phyloP scores from a whole-genome alignment of 441 rosid species.

The Kokia cookei region DNA sequence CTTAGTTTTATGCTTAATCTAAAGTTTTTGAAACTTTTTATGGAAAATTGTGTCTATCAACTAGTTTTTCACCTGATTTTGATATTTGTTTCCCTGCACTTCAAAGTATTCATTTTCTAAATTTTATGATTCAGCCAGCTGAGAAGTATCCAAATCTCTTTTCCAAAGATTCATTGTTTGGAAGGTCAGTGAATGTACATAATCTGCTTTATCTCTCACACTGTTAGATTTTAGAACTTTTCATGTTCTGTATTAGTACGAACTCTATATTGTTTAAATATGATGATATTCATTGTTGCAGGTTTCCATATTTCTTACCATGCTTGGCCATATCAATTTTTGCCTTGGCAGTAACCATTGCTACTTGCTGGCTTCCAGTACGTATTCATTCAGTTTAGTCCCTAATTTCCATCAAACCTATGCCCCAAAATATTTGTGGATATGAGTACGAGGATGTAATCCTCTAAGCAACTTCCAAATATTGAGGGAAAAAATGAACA shows the following conservation, averaged over 20 bases:
- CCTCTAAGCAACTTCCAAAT: background rate
- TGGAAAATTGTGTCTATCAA: background rate
- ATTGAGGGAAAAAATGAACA: background rate
- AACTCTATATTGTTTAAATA: background rate
- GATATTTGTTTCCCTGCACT: background rate
- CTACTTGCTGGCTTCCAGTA: conserved; percentile 74
- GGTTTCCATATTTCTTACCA: conserved; percentile 86
- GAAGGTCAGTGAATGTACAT: conserved; percentile 39
- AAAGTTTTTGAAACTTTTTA: background rate
- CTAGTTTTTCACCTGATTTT: background rate
- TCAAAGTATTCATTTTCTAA: background rate
- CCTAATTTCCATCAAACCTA: too few relatives aligned
- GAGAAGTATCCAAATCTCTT: conserved; percentile 69
- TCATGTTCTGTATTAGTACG: background rate
- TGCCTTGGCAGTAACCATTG: conserved; percentile 52
- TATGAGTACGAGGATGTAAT: background rate
- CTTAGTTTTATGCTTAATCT: background rate
- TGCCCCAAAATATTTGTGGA: background rate
- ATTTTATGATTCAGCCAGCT: conserved; percentile 54
- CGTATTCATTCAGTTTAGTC: background rate
- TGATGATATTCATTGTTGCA: conserved; percentile 25
- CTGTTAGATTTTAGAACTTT: background rate
- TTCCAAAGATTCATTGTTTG: conserved; percentile 66
- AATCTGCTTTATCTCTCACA: background rate
- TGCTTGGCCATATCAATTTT: conserved; percentile 57